These are phyloP conservation scores for Aechmea fasciata DNA, from an alignment of 176 grass and related monocot species.

Conservation along the genomic window DNA sequence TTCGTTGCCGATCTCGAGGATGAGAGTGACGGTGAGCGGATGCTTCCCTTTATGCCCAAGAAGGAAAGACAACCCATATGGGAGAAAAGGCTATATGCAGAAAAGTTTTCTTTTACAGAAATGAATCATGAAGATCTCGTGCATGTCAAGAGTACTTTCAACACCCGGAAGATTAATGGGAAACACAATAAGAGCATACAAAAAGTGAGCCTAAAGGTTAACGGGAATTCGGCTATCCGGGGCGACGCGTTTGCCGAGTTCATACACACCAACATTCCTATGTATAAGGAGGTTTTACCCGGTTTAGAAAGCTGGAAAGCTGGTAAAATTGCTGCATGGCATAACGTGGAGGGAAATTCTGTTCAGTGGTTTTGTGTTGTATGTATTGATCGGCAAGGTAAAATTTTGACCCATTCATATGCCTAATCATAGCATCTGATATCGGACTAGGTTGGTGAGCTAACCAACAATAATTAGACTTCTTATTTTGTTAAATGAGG, in stretches of 20 bases:
- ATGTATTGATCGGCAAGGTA: constrained; percentile 81
- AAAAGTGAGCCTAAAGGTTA: constrained; percentile 61
- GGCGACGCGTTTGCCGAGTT: constrained; percentile 34
- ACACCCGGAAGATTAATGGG: constrained; percentile 49
- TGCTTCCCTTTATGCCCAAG: constrained; percentile 20
- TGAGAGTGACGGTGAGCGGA: constrained; percentile 44
- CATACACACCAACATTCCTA: constrained; percentile 30
- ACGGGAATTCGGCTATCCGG: constrained; percentile 43
- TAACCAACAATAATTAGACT: no score
- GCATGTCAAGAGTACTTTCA: constrained; percentile 40
- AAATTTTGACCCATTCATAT: constrained; percentile 9
- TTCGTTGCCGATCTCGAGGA: constrained; percentile 89
- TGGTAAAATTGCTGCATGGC: constrained; percentile 76
- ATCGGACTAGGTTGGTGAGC: no score
- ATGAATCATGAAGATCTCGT: constrained; percentile 43
- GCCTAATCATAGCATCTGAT: constrained; percentile 11
- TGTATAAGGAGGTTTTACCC: constrained; percentile 48
- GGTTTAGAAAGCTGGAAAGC: constrained; percentile 90
- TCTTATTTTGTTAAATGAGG: no score
- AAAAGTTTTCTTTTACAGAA: constrained; percentile 30
- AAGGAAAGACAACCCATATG: constrained; percentile 49
- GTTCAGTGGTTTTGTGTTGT: constrained; percentile 83
- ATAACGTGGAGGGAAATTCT: constrained; percentile 58
- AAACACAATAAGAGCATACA: constrained; percentile 47
- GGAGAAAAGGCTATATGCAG: constrained; percentile 52